A percentile compares a stretch with the other conserved stretches of the same genome.
phyloP scores from a whole-genome alignment of 2,329 filamentous ascomycete genomes.

The Thermothelomyces thermophilus region DNA sequence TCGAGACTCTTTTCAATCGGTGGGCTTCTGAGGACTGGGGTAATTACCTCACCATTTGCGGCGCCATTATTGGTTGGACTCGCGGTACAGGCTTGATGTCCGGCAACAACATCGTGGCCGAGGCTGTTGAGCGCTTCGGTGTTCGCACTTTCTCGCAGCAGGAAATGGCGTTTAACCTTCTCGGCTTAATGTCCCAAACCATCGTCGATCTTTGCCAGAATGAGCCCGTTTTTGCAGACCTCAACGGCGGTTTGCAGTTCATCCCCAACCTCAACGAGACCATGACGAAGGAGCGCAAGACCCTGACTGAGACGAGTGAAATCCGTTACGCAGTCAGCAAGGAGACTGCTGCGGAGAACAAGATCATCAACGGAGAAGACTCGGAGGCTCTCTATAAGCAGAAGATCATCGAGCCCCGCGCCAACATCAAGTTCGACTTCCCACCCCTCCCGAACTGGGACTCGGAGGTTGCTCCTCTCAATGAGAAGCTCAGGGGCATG shows the following conservation, averaged over 20 bases:
- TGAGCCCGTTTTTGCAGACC: constrained; percentile 92
- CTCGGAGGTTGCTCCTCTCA: constrained; percentile 79
- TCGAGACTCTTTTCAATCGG: constrained; percentile 96
- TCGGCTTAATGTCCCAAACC: constrained; percentile 89
- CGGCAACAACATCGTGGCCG: constrained; percentile 94
- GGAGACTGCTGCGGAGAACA: constrained; percentile 94
- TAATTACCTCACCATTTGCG: constrained; percentile 96
- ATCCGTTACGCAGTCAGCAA: constrained; percentile 89
- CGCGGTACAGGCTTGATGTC: constrained; percentile 97
- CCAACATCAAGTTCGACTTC: constrained; percentile 98
- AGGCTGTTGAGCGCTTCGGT: constrained; percentile 92
- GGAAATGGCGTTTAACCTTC: constrained; percentile 98
- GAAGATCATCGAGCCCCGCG: constrained; percentile 84
- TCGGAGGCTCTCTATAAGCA: constrained; percentile 93
- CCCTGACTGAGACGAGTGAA: constrained; percentile 92
- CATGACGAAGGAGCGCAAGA: constrained; percentile 88
- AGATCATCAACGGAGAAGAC: constrained; percentile 89
- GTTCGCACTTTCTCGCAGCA: constrained; percentile 98
- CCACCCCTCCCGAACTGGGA: constrained; percentile 88
- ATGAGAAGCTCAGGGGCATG: constrained; percentile 88
- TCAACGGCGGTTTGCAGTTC: constrained; percentile 97
- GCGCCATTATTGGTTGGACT: constrained; percentile 98
- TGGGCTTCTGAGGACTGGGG: constrained; percentile 98
- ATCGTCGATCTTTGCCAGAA: constrained; percentile 94
- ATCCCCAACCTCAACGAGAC: constrained; percentile 90